phyloP scores from a whole-genome alignment of 2,329 filamentous ascomycete species.

The Aspergillus sp. region DNA sequence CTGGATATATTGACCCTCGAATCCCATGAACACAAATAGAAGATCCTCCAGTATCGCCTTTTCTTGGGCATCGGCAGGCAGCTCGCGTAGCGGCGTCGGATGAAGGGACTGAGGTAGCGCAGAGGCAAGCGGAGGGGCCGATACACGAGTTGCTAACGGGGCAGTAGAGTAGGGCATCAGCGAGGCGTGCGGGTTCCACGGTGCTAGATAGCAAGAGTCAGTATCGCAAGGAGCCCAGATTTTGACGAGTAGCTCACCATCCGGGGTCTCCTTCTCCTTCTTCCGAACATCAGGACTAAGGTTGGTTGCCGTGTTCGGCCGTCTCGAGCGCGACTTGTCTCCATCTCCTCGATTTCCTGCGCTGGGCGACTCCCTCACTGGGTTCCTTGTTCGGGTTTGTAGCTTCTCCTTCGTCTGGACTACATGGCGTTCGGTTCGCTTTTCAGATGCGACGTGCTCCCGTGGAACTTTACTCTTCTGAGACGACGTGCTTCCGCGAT shows the following conservation, averaged over 20 bases:
- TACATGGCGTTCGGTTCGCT: slow-evolving; percentile 43
- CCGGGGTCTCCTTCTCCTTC: slow-evolving; percentile 34
- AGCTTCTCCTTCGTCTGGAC: slow-evolving; percentile 65
- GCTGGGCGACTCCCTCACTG: slow-evolving; percentile 45
- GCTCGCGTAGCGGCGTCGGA: slow-evolving; percentile 65
- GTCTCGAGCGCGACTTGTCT: slow-evolving; percentile 34
- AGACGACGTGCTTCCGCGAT: slow-evolving; percentile 31
- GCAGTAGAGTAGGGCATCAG: slow-evolving; percentile 69
- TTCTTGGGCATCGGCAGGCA: slow-evolving; percentile 82
- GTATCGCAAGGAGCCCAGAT: slow-evolving; percentile 4
- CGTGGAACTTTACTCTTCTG: slow-evolving; percentile 34
- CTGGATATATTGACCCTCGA: slow-evolving; percentile 95
- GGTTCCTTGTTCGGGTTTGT: slow-evolving; percentile 60
- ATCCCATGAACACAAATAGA: slow-evolving; percentile 95
- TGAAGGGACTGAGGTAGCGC: slow-evolving; percentile 69
- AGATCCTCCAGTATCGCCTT: slow-evolving; percentile 84
- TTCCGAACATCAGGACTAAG: slow-evolving; percentile 26
- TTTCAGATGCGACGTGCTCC: slow-evolving; percentile 39
- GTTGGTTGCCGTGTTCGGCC: slow-evolving; percentile 22
- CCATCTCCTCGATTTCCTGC: slow-evolving; percentile 35
- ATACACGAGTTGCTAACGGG: slow-evolving; percentile 70
- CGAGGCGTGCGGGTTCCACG: slow-evolving; percentile 79
- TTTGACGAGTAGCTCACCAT: slow-evolving; percentile 27
- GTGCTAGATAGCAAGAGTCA: slow-evolving; percentile 29
- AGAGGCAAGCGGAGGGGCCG: slow-evolving; percentile 61